phyloP scores from a whole-genome alignment of 2,329 filamentous ascomycete genomes.

The Blastomyces parvus region DNA sequence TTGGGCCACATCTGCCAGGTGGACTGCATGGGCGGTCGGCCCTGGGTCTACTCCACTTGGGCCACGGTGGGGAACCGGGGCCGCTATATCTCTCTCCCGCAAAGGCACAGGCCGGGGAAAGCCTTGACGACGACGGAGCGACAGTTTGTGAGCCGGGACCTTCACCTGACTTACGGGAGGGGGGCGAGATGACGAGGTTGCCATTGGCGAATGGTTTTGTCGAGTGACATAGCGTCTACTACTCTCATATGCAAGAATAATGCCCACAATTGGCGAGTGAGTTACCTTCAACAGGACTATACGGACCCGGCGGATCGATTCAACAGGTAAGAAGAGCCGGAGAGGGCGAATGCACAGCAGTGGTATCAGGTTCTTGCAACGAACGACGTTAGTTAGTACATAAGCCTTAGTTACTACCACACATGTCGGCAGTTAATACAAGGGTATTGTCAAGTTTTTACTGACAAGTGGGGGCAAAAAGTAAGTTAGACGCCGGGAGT shows the following conservation, averaged over 20 bases:
- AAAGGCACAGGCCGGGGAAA: conserved; percentile 15
- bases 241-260: conserved; percentile 48
- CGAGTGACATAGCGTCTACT: conserved; percentile 24
- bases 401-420: not conserved
- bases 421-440: not conserved
- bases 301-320: conserved; percentile 44
- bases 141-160: conserved; percentile 20
- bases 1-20: conserved; percentile 27
- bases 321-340: conserved; percentile 47
- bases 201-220: conserved; percentile 18
- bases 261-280: conserved; percentile 48
- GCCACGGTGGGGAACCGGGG: not conserved
- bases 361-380: conserved; percentile 48
- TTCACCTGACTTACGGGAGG: conserved; percentile 19
- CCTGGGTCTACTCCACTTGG: conserved; percentile 8
- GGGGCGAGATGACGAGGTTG: conserved; percentile 17
- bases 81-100: not conserved
- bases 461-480: conserved; percentile 40
- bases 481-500: conserved; percentile 38
- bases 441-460: conserved; percentile 12
- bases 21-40: conserved; percentile 19
- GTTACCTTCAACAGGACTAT: conserved; percentile 52
- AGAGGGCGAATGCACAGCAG: conserved; percentile 48
- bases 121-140: conserved; percentile 13
- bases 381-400: conserved; percentile 2